Evolutionary conservation across 441 rosid genomes (phyloP).

Genomic region (Bocquillonia castaneifolia): DNA sequence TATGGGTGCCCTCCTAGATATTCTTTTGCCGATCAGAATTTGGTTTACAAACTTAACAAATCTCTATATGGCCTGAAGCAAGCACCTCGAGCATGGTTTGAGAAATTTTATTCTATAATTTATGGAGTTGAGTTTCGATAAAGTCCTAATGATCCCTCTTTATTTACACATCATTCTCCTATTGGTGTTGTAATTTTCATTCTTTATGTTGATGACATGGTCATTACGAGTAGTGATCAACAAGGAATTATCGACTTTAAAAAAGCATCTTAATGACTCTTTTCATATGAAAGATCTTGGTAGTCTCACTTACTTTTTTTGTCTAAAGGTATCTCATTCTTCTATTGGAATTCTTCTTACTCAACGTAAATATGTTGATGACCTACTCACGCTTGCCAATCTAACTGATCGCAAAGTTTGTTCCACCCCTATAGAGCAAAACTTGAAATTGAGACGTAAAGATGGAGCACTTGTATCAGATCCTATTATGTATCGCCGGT

Average conservation of each 20-base stretch:
- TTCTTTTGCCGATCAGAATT: background rate
- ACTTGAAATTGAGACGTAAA: background rate
- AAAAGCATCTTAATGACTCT: background rate
- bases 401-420: background rate
- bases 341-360: background rate
- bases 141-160: background rate
- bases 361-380: background rate
- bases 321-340: background rate
- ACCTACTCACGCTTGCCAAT: background rate
- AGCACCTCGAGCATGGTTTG: background rate
- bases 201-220: background rate
- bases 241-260: background rate
- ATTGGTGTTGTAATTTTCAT: background rate
- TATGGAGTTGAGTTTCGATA: background rate
- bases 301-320: background rate
- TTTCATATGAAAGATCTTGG: background rate
- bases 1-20: background rate
- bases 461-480: background rate
- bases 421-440: background rate
- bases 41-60: background rate
- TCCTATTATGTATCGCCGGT: background rate
- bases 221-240: background rate
- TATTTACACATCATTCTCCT: background rate
- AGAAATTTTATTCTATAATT: background rate
- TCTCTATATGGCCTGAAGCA: background rate